A percentile compares a stretch with the other conserved stretches of the same genome.
Evolutionary conservation across 1,284 basidiomycete genomes (phyloP).

Genomic region (Sporisorium sorghi): DNA sequence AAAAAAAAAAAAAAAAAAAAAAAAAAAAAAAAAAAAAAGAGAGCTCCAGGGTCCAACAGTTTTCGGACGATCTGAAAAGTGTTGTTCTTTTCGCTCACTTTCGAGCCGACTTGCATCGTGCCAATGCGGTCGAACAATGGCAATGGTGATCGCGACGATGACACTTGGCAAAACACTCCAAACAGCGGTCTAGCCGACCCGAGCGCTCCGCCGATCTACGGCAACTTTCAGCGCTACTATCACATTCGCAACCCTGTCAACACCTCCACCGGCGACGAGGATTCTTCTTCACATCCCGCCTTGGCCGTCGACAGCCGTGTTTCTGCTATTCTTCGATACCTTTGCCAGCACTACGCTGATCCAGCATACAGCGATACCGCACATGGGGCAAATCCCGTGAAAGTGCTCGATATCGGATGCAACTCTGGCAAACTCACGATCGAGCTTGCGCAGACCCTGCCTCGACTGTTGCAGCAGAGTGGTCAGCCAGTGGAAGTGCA

Average conservation of each 20-base stretch:
- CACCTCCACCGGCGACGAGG: background rate
- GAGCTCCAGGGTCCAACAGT: too few species aligned
- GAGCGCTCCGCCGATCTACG: constrained; percentile 16
- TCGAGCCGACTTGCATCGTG: background rate
- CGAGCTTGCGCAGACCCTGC: constrained; percentile 32
- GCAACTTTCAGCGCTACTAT: constrained; percentile 52
- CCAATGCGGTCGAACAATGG: background rate
- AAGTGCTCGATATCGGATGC: constrained; percentile 43
- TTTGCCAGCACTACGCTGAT: background rate
- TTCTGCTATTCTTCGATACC: constrained; percentile 19
- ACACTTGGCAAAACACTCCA: background rate
- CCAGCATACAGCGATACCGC: background rate
- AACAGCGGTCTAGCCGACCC: background rate
- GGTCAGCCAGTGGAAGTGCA: background rate
- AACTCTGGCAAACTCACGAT: constrained; percentile 42
- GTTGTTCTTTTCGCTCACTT: background rate
- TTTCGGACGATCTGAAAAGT: background rate
- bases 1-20: too few species aligned
- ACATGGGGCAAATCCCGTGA: background rate
- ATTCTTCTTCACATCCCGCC: constrained; percentile 14
- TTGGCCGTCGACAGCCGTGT: constrained; percentile 32
- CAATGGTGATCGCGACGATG: background rate
- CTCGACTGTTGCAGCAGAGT: background rate
- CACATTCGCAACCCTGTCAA: constrained; percentile 46
- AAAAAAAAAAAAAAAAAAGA: too few species aligned